These are phyloP conservation scores for Colletotrichum sp. DNA, from an alignment of 2,329 filamentous ascomycete species.

Conservation along the genomic window DNA sequence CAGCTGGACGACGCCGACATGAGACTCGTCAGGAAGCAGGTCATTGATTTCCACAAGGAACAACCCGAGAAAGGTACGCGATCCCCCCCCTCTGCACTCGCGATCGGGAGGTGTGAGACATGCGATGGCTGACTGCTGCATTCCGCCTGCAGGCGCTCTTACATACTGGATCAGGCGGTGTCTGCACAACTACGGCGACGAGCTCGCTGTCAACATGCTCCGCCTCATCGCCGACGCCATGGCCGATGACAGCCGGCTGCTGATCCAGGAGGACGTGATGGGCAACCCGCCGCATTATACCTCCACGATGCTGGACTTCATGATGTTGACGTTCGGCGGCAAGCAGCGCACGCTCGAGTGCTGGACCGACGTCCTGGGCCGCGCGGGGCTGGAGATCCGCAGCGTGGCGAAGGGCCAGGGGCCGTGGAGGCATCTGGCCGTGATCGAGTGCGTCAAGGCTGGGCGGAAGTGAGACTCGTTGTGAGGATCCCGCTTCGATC, in stretches of 20 bases:
- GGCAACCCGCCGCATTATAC: slow-evolving; percentile 27
- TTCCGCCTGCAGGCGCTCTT: slow-evolving; percentile 30
- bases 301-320: slow-evolving; percentile 31
- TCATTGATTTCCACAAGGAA: slow-evolving; percentile 32
- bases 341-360: slow-evolving; percentile 33
- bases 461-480: background rate
- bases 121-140: background rate
- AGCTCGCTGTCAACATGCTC: slow-evolving; percentile 33
- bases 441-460: slow-evolving; percentile 24
- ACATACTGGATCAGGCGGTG: slow-evolving; percentile 40
- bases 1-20: slow-evolving; percentile 22
- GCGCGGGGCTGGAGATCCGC: slow-evolving; percentile 30
- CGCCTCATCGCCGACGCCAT: slow-evolving; percentile 31
- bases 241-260: slow-evolving; percentile 33
- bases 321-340: slow-evolving; percentile 34
- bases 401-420: slow-evolving; percentile 22
- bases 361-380: slow-evolving; percentile 26
- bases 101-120: background rate
- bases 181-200: slow-evolving; percentile 41
- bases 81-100: background rate
- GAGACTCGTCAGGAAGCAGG: slow-evolving; percentile 4
- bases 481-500: background rate
- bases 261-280: slow-evolving; percentile 36
- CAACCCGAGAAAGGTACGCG: slow-evolving; percentile 22
- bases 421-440: slow-evolving; percentile 14